Base-by-base conservation (phyloP, 371 early-diverging fungal genomes). In the Rozella allomycis region DNA sequence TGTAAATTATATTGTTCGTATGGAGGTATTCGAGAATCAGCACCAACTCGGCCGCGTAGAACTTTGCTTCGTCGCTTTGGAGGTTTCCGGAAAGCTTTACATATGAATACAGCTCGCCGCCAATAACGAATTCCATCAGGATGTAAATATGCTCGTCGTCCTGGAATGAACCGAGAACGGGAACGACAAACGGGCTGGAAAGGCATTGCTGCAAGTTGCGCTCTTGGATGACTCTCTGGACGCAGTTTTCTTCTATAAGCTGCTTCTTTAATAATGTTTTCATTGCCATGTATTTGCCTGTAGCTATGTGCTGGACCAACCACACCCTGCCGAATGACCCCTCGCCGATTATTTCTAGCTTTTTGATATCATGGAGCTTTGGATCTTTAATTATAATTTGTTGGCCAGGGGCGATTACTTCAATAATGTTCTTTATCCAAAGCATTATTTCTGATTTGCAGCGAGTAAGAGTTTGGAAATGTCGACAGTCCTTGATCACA, bases 21-120 rank as follows among this genome's bases (percentile, higher is more conserved):
- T 58, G 58, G 7, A 58, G 31, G 42, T 32, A 46, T 31, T 40
- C 49, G 8, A 58, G 8, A 1, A 33, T 52, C 7, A 54, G 21
- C 3, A 54, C 11, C 2, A 58, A 23, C 31, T 54, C 52, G 7
- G 37, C 34, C 1, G 47, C 42, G 39, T 46, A 49, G 23, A 45
- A 22, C 30, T 38, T 37, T 7, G 50, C 41, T 21, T 40, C 30
- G 2, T 33, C 13, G 10, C 12, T 4, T 7, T 32, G 11, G 17
- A 53, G 43, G 3, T 16, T 25, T 17, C 30, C 14, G 5, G 33
- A 25, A 2, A 11, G 12, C 3, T 26, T 13, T 4, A 33, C 11
- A 19, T 52, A 38, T 25, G 31, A 26, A 27, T 50, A 46, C 19
- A 56, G 25, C 41, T 56, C 53, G 17, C 57, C 57, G 2, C 53